phyloP scores from a whole-genome alignment of 768 basidiomycete genomes.

The Gloeophyllum trabeum region DNA sequence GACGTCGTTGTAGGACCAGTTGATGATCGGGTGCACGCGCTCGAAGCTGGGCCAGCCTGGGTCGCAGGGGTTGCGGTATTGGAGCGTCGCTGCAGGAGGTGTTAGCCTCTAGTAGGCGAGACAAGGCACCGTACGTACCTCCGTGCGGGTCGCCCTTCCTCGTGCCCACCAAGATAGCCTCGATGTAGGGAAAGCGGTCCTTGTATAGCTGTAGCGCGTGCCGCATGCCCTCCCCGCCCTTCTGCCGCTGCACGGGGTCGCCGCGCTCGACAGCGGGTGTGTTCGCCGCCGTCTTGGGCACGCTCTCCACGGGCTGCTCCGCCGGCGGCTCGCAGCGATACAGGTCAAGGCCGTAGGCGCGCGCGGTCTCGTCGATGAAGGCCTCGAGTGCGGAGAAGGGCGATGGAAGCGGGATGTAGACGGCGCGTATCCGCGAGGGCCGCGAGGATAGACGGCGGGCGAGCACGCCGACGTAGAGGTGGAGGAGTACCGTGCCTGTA shows the following conservation, averaged over 20 bases:
- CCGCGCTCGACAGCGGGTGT: background rate
- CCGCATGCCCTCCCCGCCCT: conserved; percentile 68
- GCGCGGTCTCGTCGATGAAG: conserved; percentile 61
- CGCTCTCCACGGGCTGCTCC: conserved; percentile 34
- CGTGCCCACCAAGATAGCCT: conserved; percentile 84
- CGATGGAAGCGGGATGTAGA: conserved; percentile 87
- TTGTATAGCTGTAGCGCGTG: conserved; percentile 69
- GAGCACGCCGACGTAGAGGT: conserved; percentile 72
- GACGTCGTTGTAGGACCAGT: conserved; percentile 86
- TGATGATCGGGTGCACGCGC: conserved; percentile 90
- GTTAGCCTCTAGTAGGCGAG: background rate
- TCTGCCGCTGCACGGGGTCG: conserved; percentile 35
- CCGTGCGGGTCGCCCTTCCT: conserved; percentile 88
- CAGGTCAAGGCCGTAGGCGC: conserved; percentile 66
- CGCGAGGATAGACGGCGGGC: conserved; percentile 26
- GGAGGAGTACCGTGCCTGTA: conserved; percentile 88
- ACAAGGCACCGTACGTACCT: conserved; percentile 37
- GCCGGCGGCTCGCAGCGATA: conserved; percentile 36
- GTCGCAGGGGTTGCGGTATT: conserved; percentile 73
- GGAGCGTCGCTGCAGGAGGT: conserved; percentile 46
- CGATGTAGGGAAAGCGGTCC: conserved; percentile 47
- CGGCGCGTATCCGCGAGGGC: conserved; percentile 41
- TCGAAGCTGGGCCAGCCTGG: conserved; percentile 82
- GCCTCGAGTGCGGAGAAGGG: conserved; percentile 77
- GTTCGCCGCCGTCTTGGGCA: conserved; percentile 18